Evolutionary conservation across 352 stramenopile genomes (phyloP).

Genomic region (Pythium sukuiense): DNA sequence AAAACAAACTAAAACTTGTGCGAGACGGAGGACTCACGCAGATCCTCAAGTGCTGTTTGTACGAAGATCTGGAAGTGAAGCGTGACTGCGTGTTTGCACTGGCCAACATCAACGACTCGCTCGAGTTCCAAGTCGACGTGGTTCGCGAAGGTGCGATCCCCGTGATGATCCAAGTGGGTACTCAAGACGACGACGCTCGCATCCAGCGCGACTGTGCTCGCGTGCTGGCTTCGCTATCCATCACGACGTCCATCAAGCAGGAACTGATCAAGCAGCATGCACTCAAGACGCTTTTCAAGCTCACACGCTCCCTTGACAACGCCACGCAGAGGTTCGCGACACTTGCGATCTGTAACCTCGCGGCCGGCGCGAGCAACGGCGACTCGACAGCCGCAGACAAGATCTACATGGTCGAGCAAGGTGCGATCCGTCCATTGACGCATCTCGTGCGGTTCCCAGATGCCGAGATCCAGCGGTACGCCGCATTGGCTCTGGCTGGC

Average conservation of each 20-base stretch:
- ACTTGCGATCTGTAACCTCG: conserved; percentile 94
- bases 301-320: conserved; percentile 92
- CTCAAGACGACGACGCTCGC: conserved; percentile 88
- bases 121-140: conserved; percentile 89
- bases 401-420: conserved; percentile 89
- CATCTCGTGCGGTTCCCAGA: conserved; percentile 95
- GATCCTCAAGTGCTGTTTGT: conserved; percentile 90
- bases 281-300: conserved; percentile 90
- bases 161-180: conserved; percentile 70
- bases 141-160: conserved; percentile 86
- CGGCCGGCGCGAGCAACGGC: conserved; percentile 37
- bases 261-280: conserved; percentile 83
- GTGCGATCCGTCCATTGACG: conserved; percentile 90
- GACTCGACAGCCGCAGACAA: conserved; percentile 59
- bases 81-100: conserved; percentile 94
- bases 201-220: conserved; percentile 93
- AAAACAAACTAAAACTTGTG: conserved; percentile 94
- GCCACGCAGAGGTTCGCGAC: conserved; percentile 94
- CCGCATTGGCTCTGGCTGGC: conserved; percentile 90
- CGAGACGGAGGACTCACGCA: conserved; percentile 88
- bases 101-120: conserved; percentile 91
- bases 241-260: conserved; percentile 81
- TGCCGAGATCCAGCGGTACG: conserved; percentile 95
- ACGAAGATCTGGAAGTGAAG: conserved; percentile 90
- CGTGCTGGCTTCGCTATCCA: conserved; percentile 90